These are phyloP conservation scores for Amanita pseudoporphyria DNA, from an alignment of 768 basidiomycete genomes.

Conservation along the genomic window DNA sequence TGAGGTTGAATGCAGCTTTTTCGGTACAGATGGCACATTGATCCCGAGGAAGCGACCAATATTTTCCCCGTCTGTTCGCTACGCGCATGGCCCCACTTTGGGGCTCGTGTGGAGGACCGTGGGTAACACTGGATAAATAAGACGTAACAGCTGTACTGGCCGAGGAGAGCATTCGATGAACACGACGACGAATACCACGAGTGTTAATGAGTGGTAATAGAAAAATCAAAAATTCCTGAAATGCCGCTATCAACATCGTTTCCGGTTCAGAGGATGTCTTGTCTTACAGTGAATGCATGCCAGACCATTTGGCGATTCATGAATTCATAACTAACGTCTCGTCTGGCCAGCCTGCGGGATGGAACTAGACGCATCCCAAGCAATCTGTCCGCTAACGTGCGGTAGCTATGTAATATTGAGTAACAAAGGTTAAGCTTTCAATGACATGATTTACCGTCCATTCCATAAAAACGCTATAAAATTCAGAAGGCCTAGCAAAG, in stretches of 20 bases:
- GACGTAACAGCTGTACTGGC: constrained; percentile 16
- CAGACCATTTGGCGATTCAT: constrained; percentile 99
- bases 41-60: constrained; percentile 55
- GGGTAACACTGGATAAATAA: background rate
- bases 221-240: constrained; percentile 91
- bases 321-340: constrained; percentile 94
- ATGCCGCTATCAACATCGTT: background rate
- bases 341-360: constrained; percentile 53
- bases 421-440: background rate
- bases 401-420: constrained; percentile 39
- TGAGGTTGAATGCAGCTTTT: constrained; percentile 54
- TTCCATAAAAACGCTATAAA: constrained; percentile 81
- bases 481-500: constrained; percentile 55
- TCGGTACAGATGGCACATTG: constrained; percentile 91
- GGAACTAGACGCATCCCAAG: constrained; percentile 69
- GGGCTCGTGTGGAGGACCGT: background rate
- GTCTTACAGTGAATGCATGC: constrained; percentile 91
- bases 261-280: background rate
- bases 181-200: constrained; percentile 48
- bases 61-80: constrained; percentile 39
- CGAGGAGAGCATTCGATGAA: constrained; percentile 28
- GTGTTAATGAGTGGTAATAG: constrained; percentile 77
- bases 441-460: constrained; percentile 52
- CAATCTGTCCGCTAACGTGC: constrained; percentile 73
- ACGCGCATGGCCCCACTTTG: constrained; percentile 9